Evolutionary conservation across 148 eudicot species (phyloP), one percentile per base, ranked within the genome.

Genomic region (Drosera capensis): DNA sequence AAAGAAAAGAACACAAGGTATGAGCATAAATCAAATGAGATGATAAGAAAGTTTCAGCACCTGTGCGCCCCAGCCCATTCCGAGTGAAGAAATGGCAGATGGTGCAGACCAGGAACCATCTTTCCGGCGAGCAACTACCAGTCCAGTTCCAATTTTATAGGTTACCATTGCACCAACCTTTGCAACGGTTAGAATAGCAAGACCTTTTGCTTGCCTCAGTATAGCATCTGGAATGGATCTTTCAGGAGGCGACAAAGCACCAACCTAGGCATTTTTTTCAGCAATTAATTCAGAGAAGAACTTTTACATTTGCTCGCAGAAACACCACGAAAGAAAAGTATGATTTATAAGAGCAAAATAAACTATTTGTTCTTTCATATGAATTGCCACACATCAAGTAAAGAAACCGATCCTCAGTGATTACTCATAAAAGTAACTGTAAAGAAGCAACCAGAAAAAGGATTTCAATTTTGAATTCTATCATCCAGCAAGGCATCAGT

Each of bases 101-200:
- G 83, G 88, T 0, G 78, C 77, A 62, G 80, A 80, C 90, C 80
- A 80, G 7, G 83, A 64, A 23, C 80, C 80, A 66, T 80, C 83
- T 45, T 73, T 71, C 56, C 74, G 51, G 36, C 73, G 77, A 46
- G 78, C 77, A 56, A 76, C 41, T 18, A 76, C 78, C 36, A 80
- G 52, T 25, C 90, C 80, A 14, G 90, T 80, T 39, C 90, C 83
- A 47, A 73, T 54, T 31, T 62, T 80, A 63, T 79, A 79, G 30
- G 82, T 75, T 11, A 79, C 68, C 74, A 71, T 60, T 56, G 67
- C 52, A 37, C 87, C 87, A 67, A 72, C 79, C 62, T 75, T 79
- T 21, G 61, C 70, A 23, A 64, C 51, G 25, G 82, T 66, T 52
- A 79, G 63, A 51, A 75, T 75, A 16, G 79, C 87, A 56, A 79